Evolutionary conservation across 768 basidiomycete genomes (phyloP), one percentile per base, ranked within the genome.

Genomic region (Leccinum fibrillosum): DNA sequence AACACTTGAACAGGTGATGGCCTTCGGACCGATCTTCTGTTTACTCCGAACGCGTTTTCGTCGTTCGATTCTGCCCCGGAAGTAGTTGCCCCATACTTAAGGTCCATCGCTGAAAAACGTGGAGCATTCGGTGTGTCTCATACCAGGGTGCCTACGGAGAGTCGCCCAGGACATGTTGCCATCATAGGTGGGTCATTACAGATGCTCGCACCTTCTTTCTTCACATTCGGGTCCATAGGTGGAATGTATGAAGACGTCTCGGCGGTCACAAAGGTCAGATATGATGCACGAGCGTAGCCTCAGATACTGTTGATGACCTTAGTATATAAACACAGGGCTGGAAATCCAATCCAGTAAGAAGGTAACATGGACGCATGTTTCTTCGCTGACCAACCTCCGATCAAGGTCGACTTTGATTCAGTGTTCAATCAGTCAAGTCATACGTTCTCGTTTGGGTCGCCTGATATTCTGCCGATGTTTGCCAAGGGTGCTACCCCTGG

Each of bases 161-260:
- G 88, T 69, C 75, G 92, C 23, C 92, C 92, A 2, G 92, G 92
- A 9, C 92, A 94, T 69, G 91, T 94, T 25, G 92, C 92, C 21
- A 82, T 94, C 54, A 92, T 94, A 60, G 92, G 88, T 84, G 61
- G 12, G 74, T 63, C 50, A 3, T 52, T 42, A 37, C 7, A 44
- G 19, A 17, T 48, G 2, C 28, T 32, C 13, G 47, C n/a, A 5
- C 21, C 12, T 49, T 54, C 59, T 23, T 4, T 55, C n/a, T 51
- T 59, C 49, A 63, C 34, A 25, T 62, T 17, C 9, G 23, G 12
- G n/a, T 49, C 30, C n/a, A n/a, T 54, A 86, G 84, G 84, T 32
- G 92, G 92, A 3, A 93, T 94, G 90, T 92, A 93, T 66, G 92
- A 94, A 71, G 90, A 94, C 62, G 91, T 91, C 4, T 90, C 88